phyloP scores from a whole-genome alignment of 1,139 yeast genomes.

The Lizanozyma gosingica region DNA sequence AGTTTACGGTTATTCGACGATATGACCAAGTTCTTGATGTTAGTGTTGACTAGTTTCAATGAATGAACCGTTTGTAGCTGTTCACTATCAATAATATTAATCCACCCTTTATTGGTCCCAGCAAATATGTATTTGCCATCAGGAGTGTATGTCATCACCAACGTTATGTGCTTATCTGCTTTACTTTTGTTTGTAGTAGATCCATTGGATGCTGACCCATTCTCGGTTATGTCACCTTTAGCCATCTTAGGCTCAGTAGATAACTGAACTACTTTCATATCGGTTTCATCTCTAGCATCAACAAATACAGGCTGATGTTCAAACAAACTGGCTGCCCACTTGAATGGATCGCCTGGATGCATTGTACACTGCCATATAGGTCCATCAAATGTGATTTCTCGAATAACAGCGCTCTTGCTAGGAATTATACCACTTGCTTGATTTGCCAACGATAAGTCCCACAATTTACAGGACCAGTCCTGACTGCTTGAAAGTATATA shows the following conservation, averaged over 20 bases:
- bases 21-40: conserved; percentile 61
- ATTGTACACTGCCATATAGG: conserved; percentile 65
- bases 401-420: conserved; percentile 26
- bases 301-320: conserved; percentile 52
- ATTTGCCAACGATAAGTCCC: conserved; percentile 49
- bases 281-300: conserved; percentile 29
- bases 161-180: conserved; percentile 20
- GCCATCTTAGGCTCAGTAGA: conserved; percentile 18
- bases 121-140: conserved; percentile 49
- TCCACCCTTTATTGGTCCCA: conserved; percentile 78
- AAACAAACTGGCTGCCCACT: conserved; percentile 39
- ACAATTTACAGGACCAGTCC: conserved; percentile 75
- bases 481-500: conserved; percentile 67
- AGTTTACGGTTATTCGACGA: conserved; percentile 61
- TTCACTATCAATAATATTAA: conserved; percentile 40
- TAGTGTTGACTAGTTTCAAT: conserved; percentile 53
- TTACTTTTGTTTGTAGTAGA: conserved; percentile 7
- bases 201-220: conserved; percentile 10
- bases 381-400: conserved; percentile 49
- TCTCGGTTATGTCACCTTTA: conserved; percentile 15
- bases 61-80: conserved; percentile 33
- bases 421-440: neutral
- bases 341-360: conserved; percentile 40
- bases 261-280: conserved; percentile 18
- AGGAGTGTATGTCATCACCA: conserved; percentile 29